Evolutionary conservation across 257 asterid genomes (phyloP), one percentile per base, ranked within the genome.

Genomic region (Penstemon barbatus): DNA sequence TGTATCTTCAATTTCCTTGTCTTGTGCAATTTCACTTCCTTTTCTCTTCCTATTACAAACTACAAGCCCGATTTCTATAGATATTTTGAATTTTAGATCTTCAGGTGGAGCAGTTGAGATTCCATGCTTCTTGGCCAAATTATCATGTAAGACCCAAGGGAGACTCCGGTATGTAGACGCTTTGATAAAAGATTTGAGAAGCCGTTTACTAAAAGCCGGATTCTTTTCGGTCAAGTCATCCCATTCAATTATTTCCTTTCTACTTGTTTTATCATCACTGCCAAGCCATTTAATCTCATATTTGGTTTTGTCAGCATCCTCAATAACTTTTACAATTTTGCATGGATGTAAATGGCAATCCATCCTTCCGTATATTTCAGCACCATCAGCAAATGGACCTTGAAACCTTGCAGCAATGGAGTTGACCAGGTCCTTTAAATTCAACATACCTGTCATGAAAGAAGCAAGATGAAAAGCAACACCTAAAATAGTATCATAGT

Each of bases 81-180:
- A 81, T 72, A 79, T 59, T 65, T 65, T 74, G 56, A 66, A 68
- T 68, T 83, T 85, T 51, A 94, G 79, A 50, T 78, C 89, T 63
- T 63, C 82, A 38, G 99, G 97, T 62, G 89, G 87, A 57, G 65
- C 61, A 39, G 85, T 79, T 76, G 96, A 78, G 74, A 94, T 89
- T 42, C 85, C 95, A 65, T 94, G 86, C 81, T 78, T 79, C 84
- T 69, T 82, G 44, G 97, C 93, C 81, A 91, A 68, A 76, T 81
- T 76, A 65, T 89, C 96, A 71, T 94, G 96, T 80, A 94, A 80
- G 65, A 91, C 92, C 99, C 99, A 94, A 45, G 99, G 99, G 65
- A 77, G 74, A 76, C 76, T 84, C 57, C 95, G 81, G 63, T 78
- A 89, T n/a, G 99, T 94, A 70, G 96, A 94, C 50, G 91, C 97